phyloP scores from a whole-genome alignment of 2,329 filamentous ascomycete species.

The Teratosphaeriaceae sp. region DNA sequence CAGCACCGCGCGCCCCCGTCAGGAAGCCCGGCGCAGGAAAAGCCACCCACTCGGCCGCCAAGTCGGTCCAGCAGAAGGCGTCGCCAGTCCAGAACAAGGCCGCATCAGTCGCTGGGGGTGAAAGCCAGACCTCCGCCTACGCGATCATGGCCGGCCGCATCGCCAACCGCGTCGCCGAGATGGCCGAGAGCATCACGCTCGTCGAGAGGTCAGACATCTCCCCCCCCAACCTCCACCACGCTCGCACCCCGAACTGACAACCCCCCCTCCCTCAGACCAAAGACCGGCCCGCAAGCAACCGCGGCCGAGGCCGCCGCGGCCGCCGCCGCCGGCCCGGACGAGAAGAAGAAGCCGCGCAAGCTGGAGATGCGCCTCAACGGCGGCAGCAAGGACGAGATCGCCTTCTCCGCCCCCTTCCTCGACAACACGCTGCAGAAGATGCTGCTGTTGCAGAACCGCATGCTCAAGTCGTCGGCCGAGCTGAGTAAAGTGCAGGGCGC shows the following conservation, averaged over 20 bases:
- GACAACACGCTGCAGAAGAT: constrained; percentile 48
- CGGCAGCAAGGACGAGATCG: constrained; percentile 32
- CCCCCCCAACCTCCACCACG: background rate
- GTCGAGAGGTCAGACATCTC: constrained; percentile 34
- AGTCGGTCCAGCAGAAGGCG: constrained; percentile 17
- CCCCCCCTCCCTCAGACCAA: constrained; percentile 16
- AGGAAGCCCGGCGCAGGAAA: constrained; percentile 15
- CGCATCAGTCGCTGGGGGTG: constrained; percentile 27
- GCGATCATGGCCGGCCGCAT: constrained; percentile 46
- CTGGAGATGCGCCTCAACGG: constrained; percentile 43
- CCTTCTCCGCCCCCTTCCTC: constrained; percentile 47
- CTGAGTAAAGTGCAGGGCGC: constrained; percentile 40
- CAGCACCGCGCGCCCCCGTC: constrained; percentile 11
- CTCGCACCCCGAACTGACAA: background rate
- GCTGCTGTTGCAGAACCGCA: constrained; percentile 43
- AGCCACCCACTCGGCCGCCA: constrained; percentile 13
- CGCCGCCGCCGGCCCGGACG: constrained; percentile 18
- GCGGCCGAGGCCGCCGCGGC: constrained; percentile 14
- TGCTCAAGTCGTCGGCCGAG: constrained; percentile 43
- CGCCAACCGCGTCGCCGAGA: constrained; percentile 45
- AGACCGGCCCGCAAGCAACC: constrained; percentile 11
- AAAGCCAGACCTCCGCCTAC: constrained; percentile 37
- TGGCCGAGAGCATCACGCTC: constrained; percentile 48
- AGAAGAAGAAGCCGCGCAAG: constrained; percentile 41
- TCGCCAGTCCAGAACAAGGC: constrained; percentile 27